These are phyloP conservation scores for Roridomyces roridus DNA, from an alignment of 768 basidiomycete species.

Conservation along the genomic window DNA sequence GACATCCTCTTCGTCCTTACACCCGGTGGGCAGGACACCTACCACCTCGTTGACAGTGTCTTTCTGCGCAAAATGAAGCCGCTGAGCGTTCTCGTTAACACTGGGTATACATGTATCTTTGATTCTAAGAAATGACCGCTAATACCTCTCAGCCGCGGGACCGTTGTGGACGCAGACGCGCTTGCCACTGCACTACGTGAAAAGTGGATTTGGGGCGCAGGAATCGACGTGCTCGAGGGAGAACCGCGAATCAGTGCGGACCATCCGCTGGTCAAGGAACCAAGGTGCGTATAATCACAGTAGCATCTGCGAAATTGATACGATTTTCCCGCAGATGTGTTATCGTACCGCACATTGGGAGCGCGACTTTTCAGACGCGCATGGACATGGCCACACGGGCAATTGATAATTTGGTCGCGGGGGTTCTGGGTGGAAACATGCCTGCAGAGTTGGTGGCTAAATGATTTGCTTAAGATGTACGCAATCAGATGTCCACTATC, in stretches of 20 bases:
- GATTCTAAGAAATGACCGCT: too few relatives aligned
- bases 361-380: slow-evolving; percentile 87
- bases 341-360: slow-evolving; percentile 90
- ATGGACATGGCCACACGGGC: slow-evolving; percentile 82
- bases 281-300: slow-evolving; percentile 53
- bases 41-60: slow-evolving; percentile 70
- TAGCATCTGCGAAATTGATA: neutral
- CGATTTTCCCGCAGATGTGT: slow-evolving; percentile 58
- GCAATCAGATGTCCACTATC: too few relatives aligned
- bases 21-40: slow-evolving; percentile 74
- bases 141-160: slow-evolving; percentile 81
- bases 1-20: slow-evolving; percentile 89
- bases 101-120: slow-evolving; percentile 34
- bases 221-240: slow-evolving; percentile 92
- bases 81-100: slow-evolving; percentile 84
- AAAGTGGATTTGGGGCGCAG: slow-evolving; percentile 89
- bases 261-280: slow-evolving; percentile 83
- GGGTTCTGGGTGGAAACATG: slow-evolving; percentile 57
- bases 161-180: slow-evolving; percentile 90
- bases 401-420: slow-evolving; percentile 70
- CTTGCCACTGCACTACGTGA: slow-evolving; percentile 79
- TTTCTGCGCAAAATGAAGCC: slow-evolving; percentile 89
- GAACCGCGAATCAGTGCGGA: slow-evolving; percentile 78
- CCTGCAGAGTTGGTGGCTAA: slow-evolving; percentile 49
- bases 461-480: too few relatives aligned